phyloP scores from a whole-genome alignment of 1,284 basidiomycete genomes.

The Cystobasidium slooffiae region DNA sequence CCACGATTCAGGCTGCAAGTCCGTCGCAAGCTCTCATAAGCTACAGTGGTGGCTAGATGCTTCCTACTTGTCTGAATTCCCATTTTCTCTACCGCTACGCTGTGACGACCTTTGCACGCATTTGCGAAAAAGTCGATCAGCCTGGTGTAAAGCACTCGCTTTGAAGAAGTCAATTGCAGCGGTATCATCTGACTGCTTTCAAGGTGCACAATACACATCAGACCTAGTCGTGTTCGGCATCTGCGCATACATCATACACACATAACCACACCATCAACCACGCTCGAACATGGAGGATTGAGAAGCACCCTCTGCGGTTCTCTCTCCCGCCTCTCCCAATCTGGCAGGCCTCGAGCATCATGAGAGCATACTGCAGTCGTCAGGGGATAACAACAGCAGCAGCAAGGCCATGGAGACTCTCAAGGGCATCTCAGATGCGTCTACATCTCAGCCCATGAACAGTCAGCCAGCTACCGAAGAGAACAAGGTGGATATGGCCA shows the following conservation, averaged over 20 bases:
- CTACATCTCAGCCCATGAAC: constrained; percentile 1
- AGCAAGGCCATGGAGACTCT: neutral
- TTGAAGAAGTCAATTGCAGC: neutral
- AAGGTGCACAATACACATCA: too few species aligned
- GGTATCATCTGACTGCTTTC: too few species aligned
- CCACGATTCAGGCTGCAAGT: too few species aligned
- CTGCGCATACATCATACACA: too few species aligned
- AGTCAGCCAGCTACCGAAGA: neutral
- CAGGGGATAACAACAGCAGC: constrained; percentile 13
- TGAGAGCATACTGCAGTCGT: constrained; percentile 12
- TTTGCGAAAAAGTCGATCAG: constrained; percentile 24
- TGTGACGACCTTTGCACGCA: neutral
- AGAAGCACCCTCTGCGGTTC: too few species aligned
- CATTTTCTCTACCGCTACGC: neutral
- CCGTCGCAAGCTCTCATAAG: too few species aligned
- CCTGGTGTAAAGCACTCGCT: neutral
- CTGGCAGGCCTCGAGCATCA: constrained; percentile 8
- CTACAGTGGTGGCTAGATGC: too few species aligned
- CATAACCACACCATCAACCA: too few species aligned
- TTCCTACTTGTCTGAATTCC: too few species aligned
- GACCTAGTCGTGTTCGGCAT: too few species aligned
- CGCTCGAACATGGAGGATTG: too few species aligned
- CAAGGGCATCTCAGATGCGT: neutral
- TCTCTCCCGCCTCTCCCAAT: constrained; percentile 1
- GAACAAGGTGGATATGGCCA: neutral